Percentiles rank a stretch among this genome's conserved stretches.
Evolutionary conservation across 306 rosid genomes (phyloP).

Genomic region (Canavalia gladiata): DNA sequence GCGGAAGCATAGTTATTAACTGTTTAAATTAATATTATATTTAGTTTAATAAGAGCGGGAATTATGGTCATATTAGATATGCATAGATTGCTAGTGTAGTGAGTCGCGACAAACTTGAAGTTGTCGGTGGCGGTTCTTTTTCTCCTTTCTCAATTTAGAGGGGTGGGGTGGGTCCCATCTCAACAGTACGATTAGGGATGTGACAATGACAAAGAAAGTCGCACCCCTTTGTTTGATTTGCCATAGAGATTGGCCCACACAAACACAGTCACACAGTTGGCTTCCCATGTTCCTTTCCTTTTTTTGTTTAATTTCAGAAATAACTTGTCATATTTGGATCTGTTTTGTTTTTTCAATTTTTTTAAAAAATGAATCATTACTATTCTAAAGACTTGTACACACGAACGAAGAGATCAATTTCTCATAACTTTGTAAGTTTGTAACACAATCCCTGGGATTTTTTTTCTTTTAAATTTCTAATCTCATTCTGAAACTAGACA

Average conservation of each 20-base stretch:
- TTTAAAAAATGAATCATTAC: too few relatives aligned
- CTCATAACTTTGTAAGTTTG: neutral
- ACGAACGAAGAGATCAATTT: neutral
- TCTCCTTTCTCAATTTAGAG: neutral
- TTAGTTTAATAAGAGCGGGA: neutral
- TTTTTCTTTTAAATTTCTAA: neutral
- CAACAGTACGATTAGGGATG: neutral
- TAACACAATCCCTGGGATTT: neutral
- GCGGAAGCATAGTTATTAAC: neutral
- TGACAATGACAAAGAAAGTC: slow-evolving; percentile 28
- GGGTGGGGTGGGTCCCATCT: neutral
- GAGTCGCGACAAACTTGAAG: slow-evolving; percentile 42
- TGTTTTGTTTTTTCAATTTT: too few relatives aligned
- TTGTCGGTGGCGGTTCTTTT: slow-evolving; percentile 47
- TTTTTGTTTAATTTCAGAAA: neutral
- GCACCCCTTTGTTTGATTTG: slow-evolving; percentile 1
- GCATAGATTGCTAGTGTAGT: neutral
- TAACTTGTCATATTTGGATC: too few relatives aligned
- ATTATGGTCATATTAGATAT: neutral
- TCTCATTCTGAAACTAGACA: slow-evolving; percentile 9
- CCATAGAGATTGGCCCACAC: neutral
- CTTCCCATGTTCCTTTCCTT: neutral
- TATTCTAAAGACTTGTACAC: too few relatives aligned
- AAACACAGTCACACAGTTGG: slow-evolving; percentile 13
- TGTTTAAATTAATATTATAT: neutral